Conservation (phyloP, 257 asterid species). For the Solanum bukasovii region DNA sequence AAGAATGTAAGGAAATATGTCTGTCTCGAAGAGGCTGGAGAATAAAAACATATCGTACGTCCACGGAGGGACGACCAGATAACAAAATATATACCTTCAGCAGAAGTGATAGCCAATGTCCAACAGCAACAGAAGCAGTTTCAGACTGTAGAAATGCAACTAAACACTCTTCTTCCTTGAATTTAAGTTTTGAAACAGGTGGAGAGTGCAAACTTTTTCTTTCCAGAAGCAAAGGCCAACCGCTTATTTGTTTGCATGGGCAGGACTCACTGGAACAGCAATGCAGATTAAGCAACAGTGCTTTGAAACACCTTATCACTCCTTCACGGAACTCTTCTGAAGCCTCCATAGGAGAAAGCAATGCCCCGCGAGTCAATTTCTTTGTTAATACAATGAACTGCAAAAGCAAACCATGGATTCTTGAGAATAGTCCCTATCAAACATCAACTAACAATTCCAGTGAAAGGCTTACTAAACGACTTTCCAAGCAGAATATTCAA, state of each 20-base stretch:
- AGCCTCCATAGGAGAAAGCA: slow-evolving; percentile 78
- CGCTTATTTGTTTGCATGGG: slow-evolving; percentile 51
- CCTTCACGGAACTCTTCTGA: slow-evolving; percentile 96
- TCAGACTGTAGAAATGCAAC: slow-evolving; percentile 85
- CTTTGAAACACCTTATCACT: slow-evolving; percentile 73
- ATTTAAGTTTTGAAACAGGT: slow-evolving; percentile 13
- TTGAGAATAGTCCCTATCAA: neutral
- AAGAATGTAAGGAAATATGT: neutral
- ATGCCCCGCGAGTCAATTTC: slow-evolving; percentile 74
- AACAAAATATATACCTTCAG: slow-evolving; percentile 56
- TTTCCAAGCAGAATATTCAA: neutral
- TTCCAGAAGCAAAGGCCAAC: slow-evolving; percentile 30
- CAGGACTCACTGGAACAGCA: slow-evolving; percentile 61
- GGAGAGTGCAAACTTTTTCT: slow-evolving; percentile 24
- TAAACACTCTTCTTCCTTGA: slow-evolving; percentile 43
- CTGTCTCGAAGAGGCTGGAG: neutral
- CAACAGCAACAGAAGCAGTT: slow-evolving; percentile 83
- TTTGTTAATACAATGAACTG: slow-evolving; percentile 76
- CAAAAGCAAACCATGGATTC: slow-evolving; percentile 1
- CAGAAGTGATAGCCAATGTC: slow-evolving; percentile 94
- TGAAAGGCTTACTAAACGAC: neutral
- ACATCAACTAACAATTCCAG: neutral
- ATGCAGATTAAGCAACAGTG: slow-evolving; percentile 50
- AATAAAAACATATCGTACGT: slow-evolving; percentile 3
- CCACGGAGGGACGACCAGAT: neutral